Percentiles rank a stretch among this genome's conserved stretches.
These are phyloP conservation scores for Lentinula lateritia DNA, from an alignment of 768 basidiomycete species.

Conservation along the genomic window DNA sequence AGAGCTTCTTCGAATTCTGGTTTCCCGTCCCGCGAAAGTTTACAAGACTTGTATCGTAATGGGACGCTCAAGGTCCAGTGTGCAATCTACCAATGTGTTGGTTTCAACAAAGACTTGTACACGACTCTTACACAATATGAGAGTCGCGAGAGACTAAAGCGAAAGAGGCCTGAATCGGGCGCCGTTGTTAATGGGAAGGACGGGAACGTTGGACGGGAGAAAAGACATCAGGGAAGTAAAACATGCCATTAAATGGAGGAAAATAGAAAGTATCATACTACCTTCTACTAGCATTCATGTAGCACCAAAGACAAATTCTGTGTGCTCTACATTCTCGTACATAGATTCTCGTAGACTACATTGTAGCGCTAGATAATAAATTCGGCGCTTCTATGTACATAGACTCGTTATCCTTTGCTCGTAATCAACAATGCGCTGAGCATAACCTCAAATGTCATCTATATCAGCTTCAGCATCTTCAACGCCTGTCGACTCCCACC, in stretches of 20 bases:
- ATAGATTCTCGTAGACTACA: too few relatives aligned
- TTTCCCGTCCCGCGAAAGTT: background rate
- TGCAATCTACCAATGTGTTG: background rate
- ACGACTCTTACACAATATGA: background rate
- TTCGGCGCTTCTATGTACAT: background rate
- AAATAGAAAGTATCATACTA: too few relatives aligned
- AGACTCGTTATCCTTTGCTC: background rate
- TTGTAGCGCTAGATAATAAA: too few relatives aligned
- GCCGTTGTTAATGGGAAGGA: too few relatives aligned
- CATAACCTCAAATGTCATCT: background rate
- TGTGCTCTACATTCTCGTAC: too few relatives aligned
- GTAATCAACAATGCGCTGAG: background rate
- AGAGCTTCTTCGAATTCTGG: background rate
- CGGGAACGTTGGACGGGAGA: too few relatives aligned
- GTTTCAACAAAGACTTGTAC: background rate
- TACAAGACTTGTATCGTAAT: background rate
- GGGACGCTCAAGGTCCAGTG: background rate
- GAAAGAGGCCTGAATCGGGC: background rate
- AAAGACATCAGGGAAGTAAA: too few relatives aligned
- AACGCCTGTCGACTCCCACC: conserved; percentile 68
- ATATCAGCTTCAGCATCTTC: conserved; percentile 10
- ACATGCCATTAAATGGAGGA: too few relatives aligned
- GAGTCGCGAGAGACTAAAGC: background rate
- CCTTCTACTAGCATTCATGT: too few relatives aligned
- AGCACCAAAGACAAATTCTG: too few relatives aligned